phyloP scores from a whole-genome alignment of 768 basidiomycete species.

The Suillus sp. region DNA sequence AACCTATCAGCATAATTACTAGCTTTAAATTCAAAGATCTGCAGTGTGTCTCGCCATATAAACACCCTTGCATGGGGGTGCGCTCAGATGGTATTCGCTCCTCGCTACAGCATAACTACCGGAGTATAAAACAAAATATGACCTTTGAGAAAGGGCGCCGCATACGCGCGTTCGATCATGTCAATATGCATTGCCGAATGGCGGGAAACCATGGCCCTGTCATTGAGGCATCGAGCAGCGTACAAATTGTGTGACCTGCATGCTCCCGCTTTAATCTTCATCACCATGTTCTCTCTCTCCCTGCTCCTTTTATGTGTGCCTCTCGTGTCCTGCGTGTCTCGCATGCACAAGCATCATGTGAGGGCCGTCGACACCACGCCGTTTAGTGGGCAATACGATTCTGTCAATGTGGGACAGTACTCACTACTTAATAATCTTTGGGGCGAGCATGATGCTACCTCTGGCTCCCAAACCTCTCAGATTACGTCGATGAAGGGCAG shows the following conservation, averaged over 20 bases:
- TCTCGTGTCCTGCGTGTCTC: constrained; percentile 20
- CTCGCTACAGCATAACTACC: not conserved
- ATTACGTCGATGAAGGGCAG: constrained; percentile 45
- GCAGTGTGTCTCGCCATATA: not conserved
- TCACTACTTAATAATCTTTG: constrained; percentile 54
- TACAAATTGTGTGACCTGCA: not conserved
- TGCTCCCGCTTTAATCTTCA: not conserved
- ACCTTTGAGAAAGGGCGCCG: not conserved
- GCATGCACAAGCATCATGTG: not conserved
- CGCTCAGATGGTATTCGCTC: not conserved
- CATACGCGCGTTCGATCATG: not conserved
- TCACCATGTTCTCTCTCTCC: constrained; percentile 1
- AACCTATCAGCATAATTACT: not conserved
- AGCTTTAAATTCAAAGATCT: not conserved
- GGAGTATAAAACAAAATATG: not conserved
- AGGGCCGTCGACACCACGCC: constrained; percentile 27
- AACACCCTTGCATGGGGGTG: not conserved
- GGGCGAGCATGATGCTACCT: constrained; percentile 41
- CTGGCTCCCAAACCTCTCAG: constrained; percentile 55
- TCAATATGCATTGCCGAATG: not conserved
- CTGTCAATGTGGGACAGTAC: constrained; percentile 48
- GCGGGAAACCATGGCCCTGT: not conserved
- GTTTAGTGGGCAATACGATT: constrained; percentile 56
- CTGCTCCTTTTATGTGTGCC: constrained; percentile 22
- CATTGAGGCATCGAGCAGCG: not conserved